These are phyloP conservation scores for Populus euphratica DNA, from an alignment of 345 rosid genomes.

Conservation along the genomic window DNA sequence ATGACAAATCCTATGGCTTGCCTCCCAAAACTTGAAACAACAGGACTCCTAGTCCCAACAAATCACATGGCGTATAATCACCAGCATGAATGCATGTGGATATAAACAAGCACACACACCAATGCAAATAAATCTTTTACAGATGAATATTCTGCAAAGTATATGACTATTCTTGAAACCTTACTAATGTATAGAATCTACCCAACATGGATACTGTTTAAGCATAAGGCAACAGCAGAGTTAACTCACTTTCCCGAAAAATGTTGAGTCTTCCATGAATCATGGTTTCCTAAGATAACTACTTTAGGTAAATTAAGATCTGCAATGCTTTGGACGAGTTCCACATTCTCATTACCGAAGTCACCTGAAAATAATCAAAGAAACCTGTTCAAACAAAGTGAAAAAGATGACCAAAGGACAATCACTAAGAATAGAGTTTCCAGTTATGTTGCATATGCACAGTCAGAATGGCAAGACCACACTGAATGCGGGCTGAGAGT, in stretches of 20 bases:
- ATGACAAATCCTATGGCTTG: background rate
- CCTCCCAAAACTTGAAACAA: background rate
- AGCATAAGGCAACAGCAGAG: background rate
- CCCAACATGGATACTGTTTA: background rate
- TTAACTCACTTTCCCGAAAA: slow-evolving; percentile 51
- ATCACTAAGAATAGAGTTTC: background rate
- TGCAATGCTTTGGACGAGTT: slow-evolving; percentile 62
- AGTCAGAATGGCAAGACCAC: background rate
- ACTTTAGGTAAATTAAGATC: slow-evolving; percentile 65
- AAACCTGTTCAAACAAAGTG: background rate
- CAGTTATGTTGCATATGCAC: background rate
- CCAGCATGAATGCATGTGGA: no score
- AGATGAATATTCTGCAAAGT: no score
- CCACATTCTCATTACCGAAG: slow-evolving; percentile 73
- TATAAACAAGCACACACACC: background rate
- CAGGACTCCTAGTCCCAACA: background rate
- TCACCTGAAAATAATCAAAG: slow-evolving; percentile 52
- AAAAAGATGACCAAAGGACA: background rate
- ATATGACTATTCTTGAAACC: background rate
- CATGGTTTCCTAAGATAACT: slow-evolving; percentile 82
- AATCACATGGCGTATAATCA: background rate
- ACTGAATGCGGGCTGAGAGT: background rate
- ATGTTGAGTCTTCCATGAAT: slow-evolving; percentile 65
- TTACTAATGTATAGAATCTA: background rate
- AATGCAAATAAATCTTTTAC: no score